These are phyloP conservation scores for Globisporangium viniferum DNA, from an alignment of 352 stramenopile genomes.

Conservation along the genomic window DNA sequence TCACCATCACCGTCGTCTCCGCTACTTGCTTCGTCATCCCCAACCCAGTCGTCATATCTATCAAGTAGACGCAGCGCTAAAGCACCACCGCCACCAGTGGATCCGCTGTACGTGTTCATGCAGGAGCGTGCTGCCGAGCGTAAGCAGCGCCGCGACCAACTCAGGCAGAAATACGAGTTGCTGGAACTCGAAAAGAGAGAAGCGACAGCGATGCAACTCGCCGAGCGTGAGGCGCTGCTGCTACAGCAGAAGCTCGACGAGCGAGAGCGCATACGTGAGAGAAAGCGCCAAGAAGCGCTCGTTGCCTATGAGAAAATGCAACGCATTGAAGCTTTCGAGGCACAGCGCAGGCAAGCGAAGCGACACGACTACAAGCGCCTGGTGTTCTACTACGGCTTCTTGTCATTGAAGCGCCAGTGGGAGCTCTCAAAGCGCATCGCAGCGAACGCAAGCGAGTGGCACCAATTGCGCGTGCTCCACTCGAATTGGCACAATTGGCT, in stretches of 20 bases:
- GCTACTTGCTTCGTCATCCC: neutral
- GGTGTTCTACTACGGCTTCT: constrained; percentile 46
- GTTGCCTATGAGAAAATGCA: constrained; percentile 31
- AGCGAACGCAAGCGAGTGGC: constrained; percentile 36
- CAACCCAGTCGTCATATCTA: neutral
- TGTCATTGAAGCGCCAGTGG: constrained; percentile 39
- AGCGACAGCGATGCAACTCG: constrained; percentile 32
- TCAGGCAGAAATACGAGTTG: constrained; percentile 52
- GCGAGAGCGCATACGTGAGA: constrained; percentile 32
- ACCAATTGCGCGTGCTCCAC: constrained; percentile 39
- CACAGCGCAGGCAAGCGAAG: constrained; percentile 23
- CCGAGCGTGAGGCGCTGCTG: constrained; percentile 36
- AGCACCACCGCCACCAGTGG: constrained; percentile 9
- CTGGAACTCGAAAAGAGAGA: constrained; percentile 47
- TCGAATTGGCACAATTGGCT: constrained; percentile 39
- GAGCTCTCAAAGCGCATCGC: constrained; percentile 25
- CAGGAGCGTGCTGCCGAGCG: constrained; percentile 49
- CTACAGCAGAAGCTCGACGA: constrained; percentile 39
- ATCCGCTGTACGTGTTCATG: constrained; percentile 55
- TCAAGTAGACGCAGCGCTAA: neutral
- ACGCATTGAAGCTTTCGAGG: constrained; percentile 26
- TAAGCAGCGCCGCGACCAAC: constrained; percentile 48
- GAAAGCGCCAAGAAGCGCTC: constrained; percentile 33
- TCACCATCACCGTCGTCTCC: too few species aligned
- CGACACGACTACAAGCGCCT: constrained; percentile 39